phyloP scores from a whole-genome alignment of 2,329 filamentous ascomycete species.

The Penicillium sclerotiorum region DNA sequence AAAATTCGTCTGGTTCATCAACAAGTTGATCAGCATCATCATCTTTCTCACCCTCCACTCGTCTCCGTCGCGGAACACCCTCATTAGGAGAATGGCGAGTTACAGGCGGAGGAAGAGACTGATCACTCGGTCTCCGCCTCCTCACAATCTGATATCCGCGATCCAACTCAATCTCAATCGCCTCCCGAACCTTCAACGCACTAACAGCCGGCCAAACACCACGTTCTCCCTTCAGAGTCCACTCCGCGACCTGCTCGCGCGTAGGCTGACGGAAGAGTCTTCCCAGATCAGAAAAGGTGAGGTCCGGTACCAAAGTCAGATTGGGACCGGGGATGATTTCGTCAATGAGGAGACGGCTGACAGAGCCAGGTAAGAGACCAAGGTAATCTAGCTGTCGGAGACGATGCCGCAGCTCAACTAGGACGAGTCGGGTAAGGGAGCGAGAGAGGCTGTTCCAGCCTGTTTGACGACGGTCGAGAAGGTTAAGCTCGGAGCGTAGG shows the following conservation, averaged over 20 bases:
- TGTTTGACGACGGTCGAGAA: constrained; percentile 64
- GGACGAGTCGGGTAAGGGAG: constrained; percentile 64
- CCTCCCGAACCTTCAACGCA: constrained; percentile 78
- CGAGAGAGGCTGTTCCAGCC: constrained; percentile 62
- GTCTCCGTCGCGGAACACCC: constrained; percentile 28
- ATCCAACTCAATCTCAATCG: constrained; percentile 85
- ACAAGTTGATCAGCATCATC: too few species aligned
- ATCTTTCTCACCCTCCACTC: constrained; percentile 25
- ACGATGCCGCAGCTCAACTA: constrained; percentile 77
- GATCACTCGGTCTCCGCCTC: constrained; percentile 40
- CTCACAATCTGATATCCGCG: constrained; percentile 79
- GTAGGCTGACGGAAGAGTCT: constrained; percentile 83
- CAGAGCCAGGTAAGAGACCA: constrained; percentile 67
- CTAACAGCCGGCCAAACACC: constrained; percentile 90
- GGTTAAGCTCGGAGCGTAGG: constrained; percentile 77
- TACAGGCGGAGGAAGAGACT: constrained; percentile 12
- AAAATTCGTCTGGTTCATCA: too few species aligned
- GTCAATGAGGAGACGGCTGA: constrained; percentile 78
- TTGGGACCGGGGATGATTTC: constrained; percentile 78
- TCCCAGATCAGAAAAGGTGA: constrained; percentile 72
- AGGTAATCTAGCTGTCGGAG: constrained; percentile 79
- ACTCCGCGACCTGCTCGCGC: constrained; percentile 73
- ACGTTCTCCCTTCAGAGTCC: constrained; percentile 81
- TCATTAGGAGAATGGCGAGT: constrained; percentile 32
- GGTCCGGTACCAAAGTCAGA: constrained; percentile 79